phyloP scores from a whole-genome alignment of 345 rosid genomes.

The Moricandia moricandioides region DNA sequence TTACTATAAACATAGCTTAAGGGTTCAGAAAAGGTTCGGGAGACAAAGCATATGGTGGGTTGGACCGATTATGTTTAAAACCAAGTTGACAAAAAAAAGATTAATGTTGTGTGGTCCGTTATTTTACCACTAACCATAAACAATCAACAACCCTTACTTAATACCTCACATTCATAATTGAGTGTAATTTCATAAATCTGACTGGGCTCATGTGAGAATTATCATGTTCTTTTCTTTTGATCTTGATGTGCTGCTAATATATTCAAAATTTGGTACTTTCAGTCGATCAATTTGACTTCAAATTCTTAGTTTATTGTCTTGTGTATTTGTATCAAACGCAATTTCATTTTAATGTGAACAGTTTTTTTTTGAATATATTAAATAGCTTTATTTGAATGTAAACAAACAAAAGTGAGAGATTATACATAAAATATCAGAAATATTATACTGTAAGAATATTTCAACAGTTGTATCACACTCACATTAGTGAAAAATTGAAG shows the following conservation, averaged over 20 bases:
- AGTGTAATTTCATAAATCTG: not conserved
- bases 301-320: not conserved
- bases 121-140: not conserved
- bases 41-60: conserved; percentile 25
- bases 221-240: not conserved
- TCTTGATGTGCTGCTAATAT: not conserved
- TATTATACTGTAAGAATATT: not conserved
- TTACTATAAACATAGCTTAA: not conserved
- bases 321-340: not conserved
- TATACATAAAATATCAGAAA: not conserved
- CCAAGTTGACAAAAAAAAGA: conserved; percentile 2
- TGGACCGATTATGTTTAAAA: conserved; percentile 24
- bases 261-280: not conserved
- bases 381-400: not conserved
- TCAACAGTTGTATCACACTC: not conserved
- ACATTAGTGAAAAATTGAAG: not conserved
- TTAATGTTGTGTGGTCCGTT: conserved; percentile 15
- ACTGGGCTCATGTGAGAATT: not conserved
- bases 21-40: conserved; percentile 9
- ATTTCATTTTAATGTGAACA: not conserved
- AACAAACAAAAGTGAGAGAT: not conserved
- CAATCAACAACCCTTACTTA: not conserved
- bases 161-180: not conserved
- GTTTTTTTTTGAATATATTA: not conserved
- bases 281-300: not conserved